Base-by-base conservation (phyloP, 2,329 filamentous ascomycete genomes). In the Xylariaceae sp. region DNA sequence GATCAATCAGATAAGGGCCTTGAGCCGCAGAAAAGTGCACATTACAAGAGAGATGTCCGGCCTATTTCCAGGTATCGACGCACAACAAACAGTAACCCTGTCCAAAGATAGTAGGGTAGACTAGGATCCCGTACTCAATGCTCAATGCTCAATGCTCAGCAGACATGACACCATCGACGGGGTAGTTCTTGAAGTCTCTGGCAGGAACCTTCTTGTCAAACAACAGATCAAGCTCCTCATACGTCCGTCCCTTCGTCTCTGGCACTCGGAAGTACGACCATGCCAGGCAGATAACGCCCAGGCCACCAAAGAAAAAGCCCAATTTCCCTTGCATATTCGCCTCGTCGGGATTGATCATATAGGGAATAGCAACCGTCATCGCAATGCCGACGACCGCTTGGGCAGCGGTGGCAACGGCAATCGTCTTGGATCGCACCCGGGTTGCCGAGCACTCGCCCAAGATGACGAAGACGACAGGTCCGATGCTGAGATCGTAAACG, bases 391-490 rank as follows among this genome's bases (percentile, higher is more conserved):
- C 42, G 0, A 67, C 52, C 1, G 62, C 67, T 43, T 71, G 67
- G 1, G 63, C 55, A 3, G 67, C 67, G 6, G 67, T 71, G 9
- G 66, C 66, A 12, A 71, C 58, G 28, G 67, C 67, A 19, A 71
- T 71, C 2, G 64, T 69, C 58, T 69, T 69, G 15, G 66, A 68
- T 7, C 68, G 60, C 7, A 71, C 65, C 13, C 68, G 62, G 2
- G 66, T 71, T 13, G 68, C 67, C 1, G 66, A 70, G 22, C 66
- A 53, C 63, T 81, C 62, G 50, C 76, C 78, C 47, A 80, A 73
- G 50, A 79, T 73, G 41, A 81, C 58, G 42, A 82, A 71, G 38
- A 64, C 66, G 35, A 70, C 55, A 3, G 67, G 67, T 0, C 75
- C 76, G 15, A 78, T 62, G 0, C 72, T 73, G 9, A 76, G 51